phyloP scores from a whole-genome alignment of 805 yeast species.

The Metschnikowia corniflorae region DNA sequence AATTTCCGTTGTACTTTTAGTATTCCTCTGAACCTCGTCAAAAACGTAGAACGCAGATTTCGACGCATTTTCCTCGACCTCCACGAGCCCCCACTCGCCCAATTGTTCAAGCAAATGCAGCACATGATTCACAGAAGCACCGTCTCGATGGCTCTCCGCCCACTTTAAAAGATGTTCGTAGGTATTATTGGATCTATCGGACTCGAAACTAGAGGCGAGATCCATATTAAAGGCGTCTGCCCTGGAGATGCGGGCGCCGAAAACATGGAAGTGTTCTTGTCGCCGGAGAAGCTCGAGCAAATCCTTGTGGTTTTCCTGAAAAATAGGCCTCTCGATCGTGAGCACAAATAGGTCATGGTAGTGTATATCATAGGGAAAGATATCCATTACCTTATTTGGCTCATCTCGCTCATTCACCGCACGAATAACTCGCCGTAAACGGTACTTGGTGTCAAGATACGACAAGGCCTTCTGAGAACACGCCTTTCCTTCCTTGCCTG shows the following conservation, averaged over 20 bases:
- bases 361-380: constrained; percentile 30
- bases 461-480: neutral
- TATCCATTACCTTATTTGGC: constrained; percentile 7
- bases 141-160: constrained; percentile 7
- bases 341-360: constrained; percentile 26
- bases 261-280: constrained; percentile 23
- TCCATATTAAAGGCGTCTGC: constrained; percentile 5
- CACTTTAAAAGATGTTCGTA: constrained; percentile 17
- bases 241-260: constrained; percentile 20
- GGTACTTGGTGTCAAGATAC: neutral
- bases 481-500: neutral
- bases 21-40: constrained; percentile 1
- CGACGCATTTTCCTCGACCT: constrained; percentile 14
- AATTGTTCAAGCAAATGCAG: constrained; percentile 11
- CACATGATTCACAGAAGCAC: constrained; percentile 3
- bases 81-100: constrained; percentile 17
- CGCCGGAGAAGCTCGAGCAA: constrained; percentile 23
- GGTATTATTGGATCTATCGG: neutral
- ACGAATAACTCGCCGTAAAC: neutral
- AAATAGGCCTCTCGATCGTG: constrained; percentile 29
- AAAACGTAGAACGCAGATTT: constrained; percentile 14
- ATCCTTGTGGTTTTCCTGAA: constrained; percentile 22
- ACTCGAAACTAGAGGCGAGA: neutral
- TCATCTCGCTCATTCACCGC: constrained; percentile 6
- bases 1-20: too few relatives aligned